Percentiles rank a stretch among this genome's conserved stretches.
phyloP scores from a whole-genome alignment of 2,329 filamentous ascomycete species.

The Colletotrichum siamense region DNA sequence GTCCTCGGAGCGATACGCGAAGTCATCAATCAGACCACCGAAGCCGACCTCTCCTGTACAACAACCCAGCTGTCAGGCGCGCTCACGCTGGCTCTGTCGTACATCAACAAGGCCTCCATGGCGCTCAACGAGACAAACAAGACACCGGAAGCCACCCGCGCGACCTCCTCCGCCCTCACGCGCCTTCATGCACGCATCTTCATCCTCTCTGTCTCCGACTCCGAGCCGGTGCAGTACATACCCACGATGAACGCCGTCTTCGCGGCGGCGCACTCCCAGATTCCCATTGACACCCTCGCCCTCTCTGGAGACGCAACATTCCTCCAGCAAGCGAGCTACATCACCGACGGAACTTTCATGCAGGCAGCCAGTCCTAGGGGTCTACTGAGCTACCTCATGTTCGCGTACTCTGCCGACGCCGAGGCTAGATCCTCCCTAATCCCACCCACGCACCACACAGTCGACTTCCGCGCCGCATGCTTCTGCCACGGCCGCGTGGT shows the following conservation, averaged over 20 bases:
- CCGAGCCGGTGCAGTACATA: conserved; percentile 90
- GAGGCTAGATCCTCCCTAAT: conserved; percentile 68
- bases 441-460: conserved; percentile 79
- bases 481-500: conserved; percentile 95
- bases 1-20: conserved; percentile 75
- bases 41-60: conserved; percentile 69
- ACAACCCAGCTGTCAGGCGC: conserved; percentile 92
- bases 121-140: conserved; percentile 64
- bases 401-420: conserved; percentile 79
- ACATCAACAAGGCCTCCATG: conserved; percentile 85
- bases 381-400: conserved; percentile 91
- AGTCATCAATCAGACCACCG: conserved; percentile 74
- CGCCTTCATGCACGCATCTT: conserved; percentile 83
- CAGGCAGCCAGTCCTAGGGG: conserved; percentile 66
- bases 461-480: conserved; percentile 97
- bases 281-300: conserved; percentile 92
- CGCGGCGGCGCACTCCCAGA: conserved; percentile 84
- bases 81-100: conserved; percentile 84
- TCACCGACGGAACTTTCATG: conserved; percentile 64
- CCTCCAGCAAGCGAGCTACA: conserved; percentile 83
- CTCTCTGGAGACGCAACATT: conserved; percentile 88
- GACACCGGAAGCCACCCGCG: conserved; percentile 40
- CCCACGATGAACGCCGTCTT: conserved; percentile 99
- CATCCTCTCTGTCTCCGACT: conserved; percentile 86
- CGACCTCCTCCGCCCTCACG: conserved; percentile 38